Percentiles rank a stretch among this genome's conserved stretches.
Conservation (phyloP, 768 basidiomycete genomes). For the Royoungia palumana region DNA sequence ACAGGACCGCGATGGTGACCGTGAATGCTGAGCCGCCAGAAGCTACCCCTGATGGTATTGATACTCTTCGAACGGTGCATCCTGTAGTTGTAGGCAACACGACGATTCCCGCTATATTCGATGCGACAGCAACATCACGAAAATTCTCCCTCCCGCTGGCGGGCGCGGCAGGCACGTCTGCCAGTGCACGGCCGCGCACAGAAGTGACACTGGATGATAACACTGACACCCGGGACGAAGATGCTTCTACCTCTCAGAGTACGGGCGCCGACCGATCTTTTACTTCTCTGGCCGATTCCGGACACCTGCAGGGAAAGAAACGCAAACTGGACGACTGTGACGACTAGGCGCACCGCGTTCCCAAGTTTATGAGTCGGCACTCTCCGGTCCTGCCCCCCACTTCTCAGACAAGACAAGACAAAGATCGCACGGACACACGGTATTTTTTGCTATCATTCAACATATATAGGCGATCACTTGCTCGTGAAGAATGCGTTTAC, state of each 20-base stretch:
- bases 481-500: background rate
- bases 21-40: background rate
- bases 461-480: background rate
- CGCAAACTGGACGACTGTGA: slow-evolving; percentile 20
- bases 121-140: background rate
- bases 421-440: too few relatives aligned
- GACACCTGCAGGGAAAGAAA: slow-evolving; percentile 15
- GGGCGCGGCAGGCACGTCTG: background rate
- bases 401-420: too few relatives aligned
- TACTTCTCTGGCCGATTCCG: background rate
- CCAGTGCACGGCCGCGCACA: background rate
- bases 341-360: background rate
- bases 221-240: background rate
- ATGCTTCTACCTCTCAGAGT: background rate
- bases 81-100: background rate
- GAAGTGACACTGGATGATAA: background rate
- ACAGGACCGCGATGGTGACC: too few relatives aligned
- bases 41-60: background rate
- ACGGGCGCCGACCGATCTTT: background rate
- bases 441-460: background rate
- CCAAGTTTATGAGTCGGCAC: background rate
- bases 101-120: background rate
- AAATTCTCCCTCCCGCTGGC: background rate
- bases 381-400: too few relatives aligned
- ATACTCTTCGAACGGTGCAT: too few relatives aligned